Base-by-base conservation (phyloP, 371 early-diverging fungal genomes). In the Lichtheimia ramosa region DNA sequence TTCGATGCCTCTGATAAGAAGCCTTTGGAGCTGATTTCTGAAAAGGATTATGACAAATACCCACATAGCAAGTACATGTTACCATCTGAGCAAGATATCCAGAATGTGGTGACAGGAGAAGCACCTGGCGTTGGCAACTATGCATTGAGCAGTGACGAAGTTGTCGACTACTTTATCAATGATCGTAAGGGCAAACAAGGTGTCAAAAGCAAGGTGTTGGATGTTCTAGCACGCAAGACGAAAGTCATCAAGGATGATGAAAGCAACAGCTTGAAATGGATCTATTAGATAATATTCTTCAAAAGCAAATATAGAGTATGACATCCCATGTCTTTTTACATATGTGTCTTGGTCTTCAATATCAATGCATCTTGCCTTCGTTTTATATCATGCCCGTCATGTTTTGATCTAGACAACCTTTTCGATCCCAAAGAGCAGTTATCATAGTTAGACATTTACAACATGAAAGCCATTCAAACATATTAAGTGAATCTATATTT, bases 71-170 rank as follows among this genome's bases (percentile, higher is more conserved):
- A 88, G 52, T 93, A 87, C 59, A 90, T 87, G 46, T 75, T 96
- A 28, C 96, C 96, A 5, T 81, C 87, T 1, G 95, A 94, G 64
- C 62, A 81, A 25, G 96, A 96, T 53, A 83, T 97, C 43, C 73
- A 82, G 52, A 71, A 49, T 25, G 72, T 90, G 24, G 84, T 91
- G 8, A 74, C 72, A 7, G 93, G 88, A 54, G 86, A 86, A 71
- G 77, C 75, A 43, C 77, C 79, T 56, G 89, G 84, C 69, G 75
- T 83, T 65, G 67, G 86, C 67, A 62, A 71, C 61, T 64, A 69
- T 73, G 71, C 85, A 63, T 43, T 87, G 70, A 86, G 83, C 39
- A 74, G 82, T 14, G 69, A 80, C n/a, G 90, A 93, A 61, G 82
- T 93, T 10, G 63, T 91, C 3, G 83, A 85, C 21, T 89, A 85